Evolutionary conservation across 2,329 filamentous ascomycete genomes (phyloP).

Genomic region (Fusarium sp.): DNA sequence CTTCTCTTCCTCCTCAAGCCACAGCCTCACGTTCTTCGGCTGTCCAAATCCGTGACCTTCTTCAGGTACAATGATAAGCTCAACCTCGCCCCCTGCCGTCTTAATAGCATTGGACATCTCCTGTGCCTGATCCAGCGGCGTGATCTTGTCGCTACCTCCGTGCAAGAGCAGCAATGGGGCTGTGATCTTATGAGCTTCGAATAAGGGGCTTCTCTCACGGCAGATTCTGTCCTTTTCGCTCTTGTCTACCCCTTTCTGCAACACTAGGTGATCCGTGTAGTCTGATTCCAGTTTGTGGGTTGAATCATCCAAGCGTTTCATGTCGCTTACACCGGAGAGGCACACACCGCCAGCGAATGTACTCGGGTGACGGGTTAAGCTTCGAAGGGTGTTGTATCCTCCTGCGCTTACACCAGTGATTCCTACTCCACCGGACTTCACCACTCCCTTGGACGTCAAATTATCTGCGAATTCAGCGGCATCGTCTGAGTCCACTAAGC

Average conservation of each 20-base stretch:
- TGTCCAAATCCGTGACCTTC: slow-evolving; percentile 64
- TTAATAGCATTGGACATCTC: slow-evolving; percentile 62
- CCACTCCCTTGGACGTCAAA: slow-evolving; percentile 52
- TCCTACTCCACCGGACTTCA: slow-evolving; percentile 56
- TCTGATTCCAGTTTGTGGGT: slow-evolving; percentile 69
- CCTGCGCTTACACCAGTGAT: slow-evolving; percentile 65
- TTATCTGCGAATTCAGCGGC: slow-evolving; percentile 59
- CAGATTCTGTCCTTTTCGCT: slow-evolving; percentile 57
- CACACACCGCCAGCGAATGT: slow-evolving; percentile 63
- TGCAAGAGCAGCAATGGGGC: slow-evolving; percentile 67
- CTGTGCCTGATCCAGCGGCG: slow-evolving; percentile 67
- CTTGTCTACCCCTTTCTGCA: slow-evolving; percentile 49
- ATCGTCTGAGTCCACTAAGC: slow-evolving; percentile 63
- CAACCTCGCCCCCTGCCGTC: slow-evolving; percentile 56
- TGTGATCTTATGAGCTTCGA: slow-evolving; percentile 60
- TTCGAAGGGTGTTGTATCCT: slow-evolving; percentile 65
- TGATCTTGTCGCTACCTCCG: slow-evolving; percentile 66
- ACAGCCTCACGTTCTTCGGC: slow-evolving; percentile 53
- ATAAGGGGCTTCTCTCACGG: slow-evolving; percentile 61
- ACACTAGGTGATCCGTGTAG: slow-evolving; percentile 61
- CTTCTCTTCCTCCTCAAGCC: slow-evolving; percentile 58
- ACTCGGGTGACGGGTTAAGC: slow-evolving; percentile 58
- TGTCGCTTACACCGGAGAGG: slow-evolving; percentile 63
- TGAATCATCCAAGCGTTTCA: slow-evolving; percentile 57
- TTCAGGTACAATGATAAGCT: slow-evolving; percentile 59